Evolutionary conservation across 1,284 basidiomycete species (phyloP).

Genomic region (Termitomyces sp.): DNA sequence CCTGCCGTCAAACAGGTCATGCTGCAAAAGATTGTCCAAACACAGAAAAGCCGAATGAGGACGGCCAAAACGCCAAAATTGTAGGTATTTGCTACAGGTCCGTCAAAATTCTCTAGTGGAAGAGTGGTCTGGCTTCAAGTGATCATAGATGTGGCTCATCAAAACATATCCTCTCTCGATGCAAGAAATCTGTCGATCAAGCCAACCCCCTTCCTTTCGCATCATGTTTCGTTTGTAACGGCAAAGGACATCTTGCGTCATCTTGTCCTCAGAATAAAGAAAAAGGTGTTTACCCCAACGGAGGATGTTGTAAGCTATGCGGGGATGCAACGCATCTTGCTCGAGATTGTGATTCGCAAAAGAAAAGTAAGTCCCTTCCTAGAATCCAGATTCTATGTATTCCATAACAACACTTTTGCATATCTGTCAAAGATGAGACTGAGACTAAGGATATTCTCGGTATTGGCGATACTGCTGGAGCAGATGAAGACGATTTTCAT

Average conservation of each 20-base stretch:
- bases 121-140: neutral
- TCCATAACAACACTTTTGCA: neutral
- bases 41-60: slow-evolving; percentile 23
- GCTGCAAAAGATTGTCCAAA: slow-evolving; percentile 80
- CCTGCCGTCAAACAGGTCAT: slow-evolving; percentile 84
- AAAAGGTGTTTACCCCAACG: slow-evolving; percentile 87
- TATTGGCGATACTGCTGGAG: slow-evolving; percentile 55
- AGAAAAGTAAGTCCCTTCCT: slow-evolving; percentile 41
- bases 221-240: slow-evolving; percentile 87
- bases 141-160: slow-evolving; percentile 73
- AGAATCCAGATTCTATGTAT: neutral
- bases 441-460: slow-evolving; percentile 40
- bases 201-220: slow-evolving; percentile 79
- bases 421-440: slow-evolving; percentile 21
- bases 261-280: slow-evolving; percentile 77
- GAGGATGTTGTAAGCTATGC: slow-evolving; percentile 88
- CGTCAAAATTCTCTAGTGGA: slow-evolving; percentile 18
- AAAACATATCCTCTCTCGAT: slow-evolving; percentile 74
- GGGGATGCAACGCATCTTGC: slow-evolving; percentile 82
- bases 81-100: slow-evolving; percentile 85
- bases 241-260: slow-evolving; percentile 77
- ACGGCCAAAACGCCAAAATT: slow-evolving; percentile 27
- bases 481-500: slow-evolving; percentile 94
- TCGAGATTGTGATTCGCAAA: slow-evolving; percentile 71
- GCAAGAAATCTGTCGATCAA: slow-evolving; percentile 63